Evolutionary conservation across 306 rosid genomes (phyloP).

Genomic region (Trifolium repens): DNA sequence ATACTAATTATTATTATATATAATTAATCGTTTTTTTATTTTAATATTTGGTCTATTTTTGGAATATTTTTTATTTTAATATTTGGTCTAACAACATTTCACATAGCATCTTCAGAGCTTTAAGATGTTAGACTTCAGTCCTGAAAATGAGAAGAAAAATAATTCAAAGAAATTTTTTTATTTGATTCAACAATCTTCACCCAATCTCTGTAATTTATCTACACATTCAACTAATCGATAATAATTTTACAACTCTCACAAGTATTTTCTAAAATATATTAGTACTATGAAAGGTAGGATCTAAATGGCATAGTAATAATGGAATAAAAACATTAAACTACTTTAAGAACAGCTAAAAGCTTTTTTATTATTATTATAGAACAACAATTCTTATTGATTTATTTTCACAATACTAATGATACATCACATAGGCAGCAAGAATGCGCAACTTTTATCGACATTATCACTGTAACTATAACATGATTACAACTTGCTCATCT

Average conservation of each 20-base stretch:
- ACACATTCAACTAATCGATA: neutral
- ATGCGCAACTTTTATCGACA: neutral
- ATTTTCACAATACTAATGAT: neutral
- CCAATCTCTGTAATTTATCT: too few relatives aligned
- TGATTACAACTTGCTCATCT: slow-evolving; percentile 43
- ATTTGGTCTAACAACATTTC: neutral
- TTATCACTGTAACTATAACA: slow-evolving; percentile 5
- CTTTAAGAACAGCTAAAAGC: neutral
- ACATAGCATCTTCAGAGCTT: too few relatives aligned
- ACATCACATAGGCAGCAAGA: slow-evolving; percentile 26
- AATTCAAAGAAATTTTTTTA: too few relatives aligned
- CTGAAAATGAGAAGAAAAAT: too few relatives aligned
- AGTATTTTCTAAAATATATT: neutral
- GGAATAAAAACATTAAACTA: neutral
- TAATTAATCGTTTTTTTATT: too few relatives aligned
- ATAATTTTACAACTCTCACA: neutral
- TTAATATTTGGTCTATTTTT: neutral
- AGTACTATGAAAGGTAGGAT: neutral
- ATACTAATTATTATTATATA: neutral
- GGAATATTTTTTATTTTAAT: too few relatives aligned
- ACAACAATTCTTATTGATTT: neutral
- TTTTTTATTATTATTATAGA: neutral
- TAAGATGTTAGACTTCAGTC: too few relatives aligned
- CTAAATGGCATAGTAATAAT: neutral
- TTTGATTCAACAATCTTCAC: too few relatives aligned